Evolutionary conservation across 805 yeast genomes (phyloP).

Genomic region (Komagataella pseudopastoris): DNA sequence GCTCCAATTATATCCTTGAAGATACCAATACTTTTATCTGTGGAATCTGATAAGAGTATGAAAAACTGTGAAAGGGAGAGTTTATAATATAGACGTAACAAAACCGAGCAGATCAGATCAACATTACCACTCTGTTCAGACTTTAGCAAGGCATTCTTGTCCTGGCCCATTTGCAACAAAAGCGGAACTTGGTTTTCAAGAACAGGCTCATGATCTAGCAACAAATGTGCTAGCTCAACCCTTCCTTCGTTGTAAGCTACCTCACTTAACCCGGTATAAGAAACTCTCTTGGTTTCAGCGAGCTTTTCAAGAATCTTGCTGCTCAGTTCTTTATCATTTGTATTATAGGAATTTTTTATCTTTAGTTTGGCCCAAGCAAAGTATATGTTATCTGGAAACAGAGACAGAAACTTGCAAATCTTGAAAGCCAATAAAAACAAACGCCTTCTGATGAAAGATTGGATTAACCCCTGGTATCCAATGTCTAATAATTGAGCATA

Average conservation of each 20-base stretch:
- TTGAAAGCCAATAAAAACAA: constrained; percentile 51
- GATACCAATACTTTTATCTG: constrained; percentile 18
- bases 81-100: constrained; percentile 39
- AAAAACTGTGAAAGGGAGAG: constrained; percentile 57
- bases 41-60: constrained; percentile 34
- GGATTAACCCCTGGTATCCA: constrained; percentile 44
- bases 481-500: constrained; percentile 33
- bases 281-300: constrained; percentile 22
- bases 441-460: constrained; percentile 43
- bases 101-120: constrained; percentile 44
- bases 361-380: constrained; percentile 73
- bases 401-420: constrained; percentile 35
- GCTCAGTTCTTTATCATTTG: constrained; percentile 48
- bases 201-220: constrained; percentile 59
- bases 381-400: constrained; percentile 40
- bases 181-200: constrained; percentile 48
- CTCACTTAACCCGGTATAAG: constrained; percentile 46
- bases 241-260: constrained; percentile 79
- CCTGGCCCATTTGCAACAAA: constrained; percentile 58
- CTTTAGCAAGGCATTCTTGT: constrained; percentile 53
- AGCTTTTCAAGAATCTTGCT: constrained; percentile 34
- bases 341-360: constrained; percentile 36
- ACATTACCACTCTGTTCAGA: constrained; percentile 48
- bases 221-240: constrained; percentile 43
- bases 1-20: constrained; percentile 21